Conservation (phyloP, 306 rosid species). For the Chamaecrista fasciculata region DNA sequence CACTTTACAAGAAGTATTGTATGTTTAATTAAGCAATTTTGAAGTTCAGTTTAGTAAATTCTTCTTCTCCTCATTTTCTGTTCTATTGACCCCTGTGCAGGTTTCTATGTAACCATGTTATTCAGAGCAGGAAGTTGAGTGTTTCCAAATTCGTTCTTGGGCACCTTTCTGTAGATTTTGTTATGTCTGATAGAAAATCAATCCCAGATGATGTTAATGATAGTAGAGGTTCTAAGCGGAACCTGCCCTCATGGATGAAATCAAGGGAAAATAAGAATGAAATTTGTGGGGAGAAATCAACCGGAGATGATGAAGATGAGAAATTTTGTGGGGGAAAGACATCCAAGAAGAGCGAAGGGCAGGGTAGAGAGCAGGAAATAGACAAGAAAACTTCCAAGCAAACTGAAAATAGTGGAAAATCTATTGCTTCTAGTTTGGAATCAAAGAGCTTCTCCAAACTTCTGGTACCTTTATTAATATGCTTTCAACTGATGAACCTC, state of each 20-base stretch:
- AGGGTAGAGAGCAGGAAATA: not conserved
- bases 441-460: slow-evolving; percentile 52
- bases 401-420: slow-evolving; percentile 33
- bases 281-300: slow-evolving; percentile 32
- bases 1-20: not conserved
- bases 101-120: not conserved
- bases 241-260: slow-evolving; percentile 56
- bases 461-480: slow-evolving; percentile 46
- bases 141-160: not conserved
- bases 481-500: not conserved
- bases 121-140: not conserved
- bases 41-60: not conserved
- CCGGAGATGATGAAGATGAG: slow-evolving; percentile 26
- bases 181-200: slow-evolving; percentile 42
- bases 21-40: not conserved
- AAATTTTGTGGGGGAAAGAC: slow-evolving; percentile 27
- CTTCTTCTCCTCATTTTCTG: not conserved
- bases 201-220: slow-evolving; percentile 8
- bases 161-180: not conserved
- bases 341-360: slow-evolving; percentile 35
- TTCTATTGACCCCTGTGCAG: not conserved
- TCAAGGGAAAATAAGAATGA: slow-evolving; percentile 34
- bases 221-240: slow-evolving; percentile 37
- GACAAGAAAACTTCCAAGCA: slow-evolving; percentile 12
- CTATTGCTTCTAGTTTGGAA: slow-evolving; percentile 36